These are phyloP conservation scores for Paraconiothyrium sp. DNA, from an alignment of 2,329 filamentous ascomycete species.

Conservation along the genomic window DNA sequence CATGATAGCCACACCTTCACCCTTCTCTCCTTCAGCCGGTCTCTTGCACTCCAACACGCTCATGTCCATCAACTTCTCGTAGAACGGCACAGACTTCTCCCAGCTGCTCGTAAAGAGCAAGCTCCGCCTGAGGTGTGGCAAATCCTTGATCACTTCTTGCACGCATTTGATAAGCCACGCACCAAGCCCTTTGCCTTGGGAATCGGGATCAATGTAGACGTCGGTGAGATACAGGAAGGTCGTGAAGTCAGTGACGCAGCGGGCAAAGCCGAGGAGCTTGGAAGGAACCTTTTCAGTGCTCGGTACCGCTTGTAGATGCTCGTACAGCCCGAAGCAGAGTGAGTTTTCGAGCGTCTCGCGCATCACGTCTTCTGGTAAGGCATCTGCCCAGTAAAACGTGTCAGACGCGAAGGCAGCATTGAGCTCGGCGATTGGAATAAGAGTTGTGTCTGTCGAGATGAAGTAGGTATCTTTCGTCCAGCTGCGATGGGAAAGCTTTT, in stretches of 20 bases:
- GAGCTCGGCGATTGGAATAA: conserved; percentile 18
- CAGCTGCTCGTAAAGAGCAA: conserved; percentile 23
- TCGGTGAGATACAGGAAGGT: conserved; percentile 24
- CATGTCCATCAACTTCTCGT: conserved; percentile 23
- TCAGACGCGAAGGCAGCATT: conserved; percentile 19
- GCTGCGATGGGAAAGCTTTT: conserved; percentile 9
- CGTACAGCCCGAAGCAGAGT: conserved; percentile 22
- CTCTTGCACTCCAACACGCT: conserved; percentile 9
- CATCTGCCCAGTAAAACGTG: conserved; percentile 20
- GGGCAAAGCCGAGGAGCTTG: conserved; percentile 20
- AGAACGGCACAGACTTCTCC: conserved; percentile 22
- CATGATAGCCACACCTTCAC: conserved; percentile 15
- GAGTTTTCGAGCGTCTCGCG: conserved; percentile 18
- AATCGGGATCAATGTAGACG: conserved; percentile 19
- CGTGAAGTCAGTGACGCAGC: conserved; percentile 22
- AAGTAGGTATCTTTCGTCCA: conserved; percentile 21
- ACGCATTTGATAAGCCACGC: conserved; percentile 20
- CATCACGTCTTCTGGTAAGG: conserved; percentile 18
- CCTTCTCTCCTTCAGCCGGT: conserved; percentile 7
- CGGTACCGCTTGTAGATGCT: background rate
- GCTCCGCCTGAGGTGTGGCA: conserved; percentile 20
- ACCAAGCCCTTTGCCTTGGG: conserved; percentile 21
- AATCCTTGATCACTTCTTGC: conserved; percentile 19
- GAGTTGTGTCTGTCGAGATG: conserved; percentile 17
- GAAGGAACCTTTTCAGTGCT: no score